Evolutionary conservation across 2,329 filamentous ascomycete genomes (phyloP), one percentile per base, ranked within the genome.

Genomic region (Rhinocladiella similis): DNA sequence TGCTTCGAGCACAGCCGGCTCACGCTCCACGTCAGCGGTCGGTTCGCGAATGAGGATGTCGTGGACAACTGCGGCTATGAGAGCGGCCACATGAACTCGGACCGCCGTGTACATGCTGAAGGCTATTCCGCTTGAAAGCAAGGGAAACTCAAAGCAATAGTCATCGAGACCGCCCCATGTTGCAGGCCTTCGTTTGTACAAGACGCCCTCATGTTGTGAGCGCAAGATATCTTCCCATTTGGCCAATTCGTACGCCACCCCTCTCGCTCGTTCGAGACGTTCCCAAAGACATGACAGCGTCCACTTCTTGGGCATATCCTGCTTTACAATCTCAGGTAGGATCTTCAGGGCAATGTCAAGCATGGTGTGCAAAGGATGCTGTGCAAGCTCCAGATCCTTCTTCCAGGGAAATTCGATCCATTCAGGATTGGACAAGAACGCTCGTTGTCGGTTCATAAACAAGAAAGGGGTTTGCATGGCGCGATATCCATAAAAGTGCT

Each of bases 31-130:
- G 22, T 53, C 50, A n/a, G 52, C 48, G 3, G 42, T 29, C 16
- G 48, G 38, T 5, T 38, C 51, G 14, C 38, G 56, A 12, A 39
- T 52, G 14, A 46, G 18, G 20, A 62, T 54, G 14, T 54, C 47
- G 4, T 55, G 39, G 14, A 57, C 52, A 48, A 56, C 18, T 29
- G 27, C 20, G 42, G 57, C 49, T 5, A 60, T 49, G 14, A 60
- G 38, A 16, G 18, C 42, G n/a, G 60, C 57, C 12, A 60, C 48
- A 14, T 60, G 54, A 35, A 62, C 47, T n/a, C 57, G 55, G 2
- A 60, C 51, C 18, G 57, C 60, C 16, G 60, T 53, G 41, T 62
- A 62, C 54, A 58, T 58, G 20, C 53, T 39, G 36, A 57, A 62
- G 7, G 57, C 54, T 22, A 57, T 45, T 1, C 46, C 57, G 5